A percentile compares a stretch with the other conserved stretches of the same genome.
These are phyloP conservation scores for Lasiosphaeriaceae sp. DNA, from an alignment of 495 filamentous ascomycete genomes.

Conservation along the genomic window DNA sequence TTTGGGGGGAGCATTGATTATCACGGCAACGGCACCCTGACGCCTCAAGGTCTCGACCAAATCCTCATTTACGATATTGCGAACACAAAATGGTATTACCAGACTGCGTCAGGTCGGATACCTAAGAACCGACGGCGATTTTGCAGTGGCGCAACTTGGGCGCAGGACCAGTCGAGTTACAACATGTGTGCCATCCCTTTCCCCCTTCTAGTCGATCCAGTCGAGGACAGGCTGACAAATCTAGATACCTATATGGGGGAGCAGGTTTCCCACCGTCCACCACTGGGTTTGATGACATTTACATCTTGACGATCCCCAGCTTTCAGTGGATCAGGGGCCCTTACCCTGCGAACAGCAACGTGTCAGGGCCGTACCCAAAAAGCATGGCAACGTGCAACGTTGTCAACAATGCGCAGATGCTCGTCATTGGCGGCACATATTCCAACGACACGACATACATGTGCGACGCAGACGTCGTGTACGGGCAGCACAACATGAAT, in stretches of 20 bases:
- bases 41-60: conserved; percentile 14
- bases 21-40: conserved; percentile 13
- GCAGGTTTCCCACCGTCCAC: conserved; percentile 11
- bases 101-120: conserved; percentile 9
- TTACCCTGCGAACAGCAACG: conserved; percentile 11
- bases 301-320: conserved; percentile 20
- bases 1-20: conserved; percentile 18
- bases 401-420: conserved; percentile 19
- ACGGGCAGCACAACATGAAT: conserved; percentile 19
- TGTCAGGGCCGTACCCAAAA: conserved; percentile 12
- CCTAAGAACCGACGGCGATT: conserved; percentile 14
- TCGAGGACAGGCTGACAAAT: neutral
- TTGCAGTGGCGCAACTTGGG: conserved; percentile 20
- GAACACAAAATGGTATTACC: conserved; percentile 18
- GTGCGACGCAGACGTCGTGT: conserved; percentile 12
- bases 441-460: conserved; percentile 12
- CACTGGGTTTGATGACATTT: conserved; percentile 21
- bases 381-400: conserved; percentile 16
- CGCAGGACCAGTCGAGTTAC: conserved; percentile 21
- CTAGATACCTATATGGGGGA: conserved; percentile 22
- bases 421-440: conserved; percentile 16
- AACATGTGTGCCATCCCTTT: conserved; percentile 14
- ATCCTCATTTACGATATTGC: conserved; percentile 21
- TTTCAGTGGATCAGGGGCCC: conserved; percentile 22
- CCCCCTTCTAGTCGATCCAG: too few species aligned